Base-by-base conservation (phyloP, 2,329 filamentous ascomycete species). In the Botrytis cinerea region DNA sequence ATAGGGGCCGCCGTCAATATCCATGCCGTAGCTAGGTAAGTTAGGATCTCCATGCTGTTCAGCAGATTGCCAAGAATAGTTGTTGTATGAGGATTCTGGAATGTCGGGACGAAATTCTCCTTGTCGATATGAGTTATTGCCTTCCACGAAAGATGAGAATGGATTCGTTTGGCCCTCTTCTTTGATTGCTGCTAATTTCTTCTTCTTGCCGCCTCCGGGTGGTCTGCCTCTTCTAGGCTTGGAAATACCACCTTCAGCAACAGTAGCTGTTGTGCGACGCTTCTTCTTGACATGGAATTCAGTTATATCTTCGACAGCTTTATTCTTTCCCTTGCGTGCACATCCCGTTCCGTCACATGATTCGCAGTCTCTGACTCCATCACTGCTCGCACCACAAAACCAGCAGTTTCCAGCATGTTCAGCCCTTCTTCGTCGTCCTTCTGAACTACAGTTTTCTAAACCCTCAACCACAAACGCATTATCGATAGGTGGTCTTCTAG, bases 401-500 rank as follows among this genome's bases (percentile, higher is more conserved):
- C 66, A 70, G 46, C 72, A 73, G n/a, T 70, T 51, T 2, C 68
- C 68, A 18, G 25, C 18, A 10, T 62, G 35, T 35, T 68, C 73
- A n/a, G 51, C 40, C 40, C 28, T 68, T 62, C 48, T 63, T 67
- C 74, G 74, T 73, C 78, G 74, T 14, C 72, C 75, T 28, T 46
- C 16, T 10, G 75, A 68, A 3, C 61, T 64, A 32, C 74, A n/a
- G 51, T 76, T 74, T 35, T 78, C 75, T 12, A 78, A 51, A 1
- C 78, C 76, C 38, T 74, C 70, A 10, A 75, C 75, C 35, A 78
- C 72, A 28, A 51, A 62, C 18, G 79, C 78, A 32, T 66, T 76
- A 62, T 80, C 78, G 54, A 80, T 75, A 51, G 43, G 73, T 4
- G 79, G 79, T 64, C 79, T 71, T 51, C 75, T 54, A n/a, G 46